Evolutionary conservation across 768 basidiomycete genomes (phyloP), one percentile per base, ranked within the genome.

Genomic region (Mycena leptocephala): DNA sequence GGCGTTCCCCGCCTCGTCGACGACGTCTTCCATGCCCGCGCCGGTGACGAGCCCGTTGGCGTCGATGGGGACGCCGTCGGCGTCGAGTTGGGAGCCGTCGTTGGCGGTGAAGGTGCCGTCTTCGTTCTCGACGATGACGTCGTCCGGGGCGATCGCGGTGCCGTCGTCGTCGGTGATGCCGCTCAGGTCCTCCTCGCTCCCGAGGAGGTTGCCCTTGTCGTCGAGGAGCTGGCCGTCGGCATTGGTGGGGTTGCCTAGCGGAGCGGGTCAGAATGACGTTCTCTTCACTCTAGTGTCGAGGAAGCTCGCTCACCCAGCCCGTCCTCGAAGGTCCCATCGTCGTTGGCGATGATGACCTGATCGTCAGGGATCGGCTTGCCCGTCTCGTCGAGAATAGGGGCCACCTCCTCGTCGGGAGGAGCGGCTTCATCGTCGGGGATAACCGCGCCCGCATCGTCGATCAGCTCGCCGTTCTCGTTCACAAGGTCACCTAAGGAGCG

Each of bases 121-220:
- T 67, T 67, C 65, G 46, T 67, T 67, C 48, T 67, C 65, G 22
- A 67, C 65, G 28, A 67, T 48, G 65, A 67, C 65, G 20, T 67
- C 65, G 43, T 67, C 65, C 5, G 65, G 28, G 8, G 48, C 48
- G 48, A 67, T 67, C 3, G 65, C 46, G 46, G 2, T 53, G 48
- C 48, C 65, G 20, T 67, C 51, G 65, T 67, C 65, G 48, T 67
- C 65, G 9, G 16, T 51, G 46, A 67, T 51, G 65, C 46, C 46
- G 18, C 20, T 48, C 46, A 67, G 22, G 65, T 67, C 65, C 24
- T 28, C 30, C 65, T 67, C 65, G 48, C 46, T 51, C 4, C 46
- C 65, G 46, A 67, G 65, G 28, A 67, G 28, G 65, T 67, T 67
- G 65, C 65, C 65, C 48, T 51, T 37, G 48, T 67, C 65, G 65